Conservation (phyloP, 176 grass and related monocot species). For the Dendrocalamus sinicus region DNA sequence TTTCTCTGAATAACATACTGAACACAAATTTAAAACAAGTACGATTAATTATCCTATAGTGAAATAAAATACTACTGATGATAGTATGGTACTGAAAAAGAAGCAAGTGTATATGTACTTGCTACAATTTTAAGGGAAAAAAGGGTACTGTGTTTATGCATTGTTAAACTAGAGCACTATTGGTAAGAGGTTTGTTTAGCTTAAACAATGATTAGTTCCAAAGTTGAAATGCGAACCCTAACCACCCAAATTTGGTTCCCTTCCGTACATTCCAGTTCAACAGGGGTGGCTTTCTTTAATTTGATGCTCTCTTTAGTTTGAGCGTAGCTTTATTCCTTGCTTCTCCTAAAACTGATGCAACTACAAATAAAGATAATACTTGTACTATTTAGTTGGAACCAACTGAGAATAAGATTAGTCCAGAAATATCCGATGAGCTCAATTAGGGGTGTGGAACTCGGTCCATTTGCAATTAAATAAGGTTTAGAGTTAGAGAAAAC, state of each 20-base stretch:
- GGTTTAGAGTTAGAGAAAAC: background rate
- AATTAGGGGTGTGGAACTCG: constrained; percentile 15
- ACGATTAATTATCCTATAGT: background rate
- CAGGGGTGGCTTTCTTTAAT: constrained; percentile 19
- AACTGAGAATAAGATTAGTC: background rate
- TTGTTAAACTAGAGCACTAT: constrained; percentile 25
- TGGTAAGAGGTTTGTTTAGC: background rate
- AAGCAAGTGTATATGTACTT: constrained; percentile 5
- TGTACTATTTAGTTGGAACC: constrained; percentile 24
- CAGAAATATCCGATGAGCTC: constrained; percentile 5
- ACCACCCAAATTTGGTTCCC: constrained; percentile 23
- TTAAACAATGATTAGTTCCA: constrained; percentile 20
- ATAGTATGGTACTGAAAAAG: background rate
- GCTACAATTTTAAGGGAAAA: background rate
- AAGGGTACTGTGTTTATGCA: background rate
- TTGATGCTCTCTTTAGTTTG: constrained; percentile 1
- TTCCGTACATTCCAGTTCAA: constrained; percentile 50
- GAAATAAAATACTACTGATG: background rate
- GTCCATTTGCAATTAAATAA: constrained; percentile 27
- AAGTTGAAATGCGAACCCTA: constrained; percentile 29
- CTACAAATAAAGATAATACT: constrained; percentile 10
- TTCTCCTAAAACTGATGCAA: constrained; percentile 32
- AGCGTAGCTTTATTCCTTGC: constrained; percentile 53
- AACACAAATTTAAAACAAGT: background rate
- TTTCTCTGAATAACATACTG: background rate